These are phyloP conservation scores for Alopecurus myosuroides DNA, from an alignment of 176 grass and related monocot species.

Conservation along the genomic window DNA sequence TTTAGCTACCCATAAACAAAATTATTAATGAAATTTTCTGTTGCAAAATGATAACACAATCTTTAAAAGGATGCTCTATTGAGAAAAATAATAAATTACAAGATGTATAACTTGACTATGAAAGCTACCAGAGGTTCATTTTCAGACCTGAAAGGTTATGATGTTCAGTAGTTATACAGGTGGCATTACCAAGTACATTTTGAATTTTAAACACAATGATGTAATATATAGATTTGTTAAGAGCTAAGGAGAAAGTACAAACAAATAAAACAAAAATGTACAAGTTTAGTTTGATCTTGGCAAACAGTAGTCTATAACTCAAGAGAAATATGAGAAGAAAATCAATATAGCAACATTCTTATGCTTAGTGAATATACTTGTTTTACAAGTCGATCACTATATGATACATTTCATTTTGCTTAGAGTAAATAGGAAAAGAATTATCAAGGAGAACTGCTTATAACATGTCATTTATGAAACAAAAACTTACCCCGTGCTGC, in stretches of 20 bases:
- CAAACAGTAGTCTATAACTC: background rate
- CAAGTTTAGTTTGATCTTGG: background rate
- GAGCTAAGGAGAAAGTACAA: background rate
- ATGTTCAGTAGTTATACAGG: background rate
- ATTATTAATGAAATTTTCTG: background rate
- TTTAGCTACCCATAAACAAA: background rate
- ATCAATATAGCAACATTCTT: background rate
- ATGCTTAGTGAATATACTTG: background rate
- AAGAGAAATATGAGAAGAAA: background rate
- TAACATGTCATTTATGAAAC: background rate
- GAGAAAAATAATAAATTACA: background rate
- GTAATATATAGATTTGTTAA: background rate
- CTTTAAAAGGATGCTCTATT: background rate
- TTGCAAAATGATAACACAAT: background rate
- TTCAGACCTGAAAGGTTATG: background rate
- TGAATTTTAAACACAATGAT: background rate
- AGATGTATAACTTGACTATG: background rate
- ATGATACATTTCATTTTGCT: background rate
- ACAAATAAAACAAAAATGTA: background rate
- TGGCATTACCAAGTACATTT: background rate
- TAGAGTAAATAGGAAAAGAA: background rate
- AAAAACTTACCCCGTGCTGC: slow-evolving; percentile 58
- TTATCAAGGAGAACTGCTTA: background rate
- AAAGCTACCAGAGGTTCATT: background rate
- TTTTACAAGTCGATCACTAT: background rate